phyloP scores from a whole-genome alignment of 2,329 filamentous ascomycete species.

The Chrysosporium queenslandicum region DNA sequence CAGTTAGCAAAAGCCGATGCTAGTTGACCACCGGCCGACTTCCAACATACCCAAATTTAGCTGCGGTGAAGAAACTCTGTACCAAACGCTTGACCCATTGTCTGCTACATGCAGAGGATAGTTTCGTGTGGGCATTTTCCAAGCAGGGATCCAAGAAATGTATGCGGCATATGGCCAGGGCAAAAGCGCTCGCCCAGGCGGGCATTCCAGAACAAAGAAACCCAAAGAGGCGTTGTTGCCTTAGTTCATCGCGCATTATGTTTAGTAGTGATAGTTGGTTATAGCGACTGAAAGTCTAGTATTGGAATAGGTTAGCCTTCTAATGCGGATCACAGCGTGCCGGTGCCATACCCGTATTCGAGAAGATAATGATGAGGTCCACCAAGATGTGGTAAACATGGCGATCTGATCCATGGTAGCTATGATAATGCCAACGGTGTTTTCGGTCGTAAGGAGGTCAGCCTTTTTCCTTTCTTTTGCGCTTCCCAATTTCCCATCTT shows the following conservation, averaged over 20 bases:
- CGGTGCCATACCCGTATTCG: constrained; percentile 30
- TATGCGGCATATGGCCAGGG: constrained; percentile 31
- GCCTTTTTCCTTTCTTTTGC: constrained; percentile 33
- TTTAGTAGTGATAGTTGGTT: constrained; percentile 29
- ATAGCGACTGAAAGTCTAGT: constrained; percentile 33
- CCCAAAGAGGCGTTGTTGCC: constrained; percentile 25
- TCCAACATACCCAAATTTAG: constrained; percentile 26
- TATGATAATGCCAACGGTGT: constrained; percentile 36
- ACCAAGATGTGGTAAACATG: constrained; percentile 36
- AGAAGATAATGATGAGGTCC: constrained; percentile 30
- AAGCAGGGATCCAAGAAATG: constrained; percentile 30
- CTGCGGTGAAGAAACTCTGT: constrained; percentile 22
- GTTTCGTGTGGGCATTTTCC: constrained; percentile 22
- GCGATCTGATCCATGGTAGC: constrained; percentile 34
- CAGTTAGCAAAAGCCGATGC: constrained; percentile 16
- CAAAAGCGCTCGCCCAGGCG: constrained; percentile 30
- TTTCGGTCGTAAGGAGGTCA: constrained; percentile 32
- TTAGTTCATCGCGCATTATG: constrained; percentile 31
- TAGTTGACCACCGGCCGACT: not conserved
- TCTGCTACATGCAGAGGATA: constrained; percentile 21
- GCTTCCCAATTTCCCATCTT: constrained; percentile 29
- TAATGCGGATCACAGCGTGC: not conserved
- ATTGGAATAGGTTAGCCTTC: not conserved
- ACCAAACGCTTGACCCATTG: constrained; percentile 22
- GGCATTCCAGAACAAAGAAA: constrained; percentile 37